phyloP scores from a whole-genome alignment of 2,329 filamentous ascomycete species.

The Scopulariopsis brevicaulis region DNA sequence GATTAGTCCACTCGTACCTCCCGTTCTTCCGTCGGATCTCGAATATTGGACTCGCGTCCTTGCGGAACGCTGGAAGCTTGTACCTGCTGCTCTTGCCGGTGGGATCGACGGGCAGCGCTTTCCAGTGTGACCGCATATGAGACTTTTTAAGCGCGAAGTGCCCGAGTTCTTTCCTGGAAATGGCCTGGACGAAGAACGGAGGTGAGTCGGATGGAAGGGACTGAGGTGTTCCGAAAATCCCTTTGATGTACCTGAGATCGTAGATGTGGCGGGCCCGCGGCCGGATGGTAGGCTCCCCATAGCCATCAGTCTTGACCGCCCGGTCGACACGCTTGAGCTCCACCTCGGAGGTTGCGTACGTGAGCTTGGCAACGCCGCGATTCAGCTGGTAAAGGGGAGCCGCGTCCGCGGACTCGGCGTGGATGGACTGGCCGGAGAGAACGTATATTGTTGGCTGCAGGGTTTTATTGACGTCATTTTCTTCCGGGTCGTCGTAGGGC shows the following conservation, averaged over 20 bases:
- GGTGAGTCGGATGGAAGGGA: not conserved
- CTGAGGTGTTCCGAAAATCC: not conserved
- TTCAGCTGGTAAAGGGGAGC: slow-evolving; percentile 14
- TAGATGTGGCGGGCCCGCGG: slow-evolving; percentile 20
- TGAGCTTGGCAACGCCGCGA: slow-evolving; percentile 10
- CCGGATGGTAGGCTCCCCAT: slow-evolving; percentile 13
- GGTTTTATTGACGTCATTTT: slow-evolving; percentile 7
- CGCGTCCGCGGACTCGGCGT: slow-evolving; percentile 11
- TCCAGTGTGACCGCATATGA: slow-evolving; percentile 6
- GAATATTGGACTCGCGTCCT: slow-evolving; percentile 10
- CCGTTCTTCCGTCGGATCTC: slow-evolving; percentile 8
- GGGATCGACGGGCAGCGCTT: slow-evolving; percentile 6
- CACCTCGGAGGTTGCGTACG: slow-evolving; percentile 10
- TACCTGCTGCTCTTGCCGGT: slow-evolving; percentile 7
- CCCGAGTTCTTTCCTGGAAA: slow-evolving; percentile 3
- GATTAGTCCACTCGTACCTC: slow-evolving; percentile 11
- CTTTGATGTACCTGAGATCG: slow-evolving; percentile 17
- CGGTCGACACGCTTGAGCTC: slow-evolving; percentile 13
- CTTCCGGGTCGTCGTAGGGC: not conserved
- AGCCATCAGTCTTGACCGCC: slow-evolving; percentile 8
- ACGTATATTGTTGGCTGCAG: slow-evolving; percentile 14
- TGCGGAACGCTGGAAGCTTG: slow-evolving; percentile 8
- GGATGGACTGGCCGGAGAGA: slow-evolving; percentile 12
- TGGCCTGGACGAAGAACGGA: not conserved
- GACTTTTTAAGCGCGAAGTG: slow-evolving; percentile 8